Conservation (phyloP, 371 early-diverging fungal genomes). For the Mucor sp. region DNA sequence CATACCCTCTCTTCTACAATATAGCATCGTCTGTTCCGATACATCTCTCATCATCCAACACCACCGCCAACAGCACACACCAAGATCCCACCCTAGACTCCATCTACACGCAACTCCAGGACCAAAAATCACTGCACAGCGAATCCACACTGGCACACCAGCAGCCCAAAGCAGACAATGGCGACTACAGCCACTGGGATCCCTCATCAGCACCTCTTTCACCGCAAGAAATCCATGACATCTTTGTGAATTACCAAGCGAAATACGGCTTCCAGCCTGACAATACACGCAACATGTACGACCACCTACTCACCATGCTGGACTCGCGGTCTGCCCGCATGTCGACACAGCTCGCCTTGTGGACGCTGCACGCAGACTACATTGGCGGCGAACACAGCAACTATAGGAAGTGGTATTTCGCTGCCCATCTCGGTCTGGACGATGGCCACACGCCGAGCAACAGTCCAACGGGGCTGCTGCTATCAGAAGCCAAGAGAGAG, state of each 20-base stretch:
- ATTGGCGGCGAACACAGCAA: constrained; percentile 89
- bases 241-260: constrained; percentile 63
- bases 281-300: constrained; percentile 73
- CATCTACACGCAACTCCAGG: constrained; percentile 10
- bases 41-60: neutral
- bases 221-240: constrained; percentile 58
- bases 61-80: neutral
- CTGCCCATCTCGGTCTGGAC: constrained; percentile 75
- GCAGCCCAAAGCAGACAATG: neutral
- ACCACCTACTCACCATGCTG: constrained; percentile 75
- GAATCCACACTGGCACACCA: constrained; percentile 6
- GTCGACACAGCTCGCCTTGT: constrained; percentile 72
- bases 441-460: constrained; percentile 28
- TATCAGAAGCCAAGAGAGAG: constrained; percentile 67
- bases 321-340: constrained; percentile 85
- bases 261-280: constrained; percentile 84
- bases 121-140: neutral
- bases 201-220: constrained; percentile 7
- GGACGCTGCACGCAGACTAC: constrained; percentile 83
- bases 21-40: constrained; percentile 11
- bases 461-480: constrained; percentile 33
- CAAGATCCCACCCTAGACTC: neutral
- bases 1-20: neutral
- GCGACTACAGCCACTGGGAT: constrained; percentile 19
- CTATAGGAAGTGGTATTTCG: constrained; percentile 87